Percentiles rank a stretch among this genome's conserved stretches.
phyloP scores from a whole-genome alignment of 1,139 yeast species.

The Suhomyces chickasaworum region DNA sequence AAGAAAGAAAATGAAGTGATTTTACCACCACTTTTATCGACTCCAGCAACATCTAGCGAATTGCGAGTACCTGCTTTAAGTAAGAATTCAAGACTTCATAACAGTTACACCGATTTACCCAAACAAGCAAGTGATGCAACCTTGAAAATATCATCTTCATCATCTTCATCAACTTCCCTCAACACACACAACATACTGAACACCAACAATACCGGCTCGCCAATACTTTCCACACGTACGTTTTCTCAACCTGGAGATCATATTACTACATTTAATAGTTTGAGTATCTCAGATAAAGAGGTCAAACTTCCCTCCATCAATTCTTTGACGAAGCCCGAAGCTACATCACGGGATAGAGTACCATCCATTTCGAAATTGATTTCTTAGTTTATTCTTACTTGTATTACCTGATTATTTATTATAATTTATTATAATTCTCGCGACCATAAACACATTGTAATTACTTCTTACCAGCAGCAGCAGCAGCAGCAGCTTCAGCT shows the following conservation, averaged over 20 bases:
- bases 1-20: conserved; percentile 10
- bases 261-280: conserved; percentile 19
- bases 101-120: conserved; percentile 12
- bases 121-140: conserved; percentile 1
- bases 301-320: conserved; percentile 31
- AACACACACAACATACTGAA: not conserved
- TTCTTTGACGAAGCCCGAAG: conserved; percentile 16
- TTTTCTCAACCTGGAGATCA: conserved; percentile 11
- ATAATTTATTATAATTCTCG: conserved; percentile 9
- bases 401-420: conserved; percentile 12
- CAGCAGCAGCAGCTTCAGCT: conserved; percentile 17
- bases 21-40: conserved; percentile 11
- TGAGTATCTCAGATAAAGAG: conserved; percentile 17
- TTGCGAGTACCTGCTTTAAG: conserved; percentile 12
- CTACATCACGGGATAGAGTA: conserved; percentile 22
- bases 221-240: not conserved
- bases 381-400: conserved; percentile 18
- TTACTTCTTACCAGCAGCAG: conserved; percentile 8
- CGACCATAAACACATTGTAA: conserved; percentile 1
- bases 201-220: conserved; percentile 4
- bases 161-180: conserved; percentile 10
- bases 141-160: conserved; percentile 4
- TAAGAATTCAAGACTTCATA: conserved; percentile 13
- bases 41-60: conserved; percentile 11
- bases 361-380: conserved; percentile 37